Conservation (phyloP, 192 early-diverging fungal species). For the Jimgerdemannia flammicorona region DNA sequence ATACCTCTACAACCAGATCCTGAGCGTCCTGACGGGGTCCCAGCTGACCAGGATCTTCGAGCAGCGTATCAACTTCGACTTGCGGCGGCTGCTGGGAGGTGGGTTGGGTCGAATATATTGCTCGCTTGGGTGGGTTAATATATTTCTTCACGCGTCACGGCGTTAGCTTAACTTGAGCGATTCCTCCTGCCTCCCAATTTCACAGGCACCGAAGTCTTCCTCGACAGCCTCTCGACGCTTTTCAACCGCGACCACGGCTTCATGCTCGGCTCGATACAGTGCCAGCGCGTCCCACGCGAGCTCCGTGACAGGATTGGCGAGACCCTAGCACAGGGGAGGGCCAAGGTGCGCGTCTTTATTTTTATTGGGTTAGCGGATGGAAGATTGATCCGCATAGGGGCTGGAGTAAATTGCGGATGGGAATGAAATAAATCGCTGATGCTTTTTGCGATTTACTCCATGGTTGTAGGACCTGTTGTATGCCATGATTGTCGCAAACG, state of each 20-base stretch:
- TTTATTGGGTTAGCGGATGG: neutral
- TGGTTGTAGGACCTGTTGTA: conserved; percentile 59
- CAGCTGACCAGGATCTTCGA: conserved; percentile 88
- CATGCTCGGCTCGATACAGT: conserved; percentile 72
- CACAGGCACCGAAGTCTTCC: conserved; percentile 71
- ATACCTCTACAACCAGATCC: conserved; percentile 78
- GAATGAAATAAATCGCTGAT: neutral
- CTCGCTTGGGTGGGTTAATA: neutral
- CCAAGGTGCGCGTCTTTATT: conserved; percentile 43
- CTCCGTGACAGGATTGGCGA: conserved; percentile 69
- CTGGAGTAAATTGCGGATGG: neutral
- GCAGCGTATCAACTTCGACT: conserved; percentile 82
- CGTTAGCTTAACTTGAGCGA: too few species aligned
- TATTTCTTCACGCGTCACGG: neutral
- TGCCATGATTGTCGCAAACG: conserved; percentile 74
- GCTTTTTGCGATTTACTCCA: neutral
- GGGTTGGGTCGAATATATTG: conserved; percentile 3
- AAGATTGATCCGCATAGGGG: neutral
- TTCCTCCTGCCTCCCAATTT: neutral
- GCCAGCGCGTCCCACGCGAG: conserved; percentile 61
- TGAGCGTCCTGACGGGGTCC: conserved; percentile 74
- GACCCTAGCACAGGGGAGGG: conserved; percentile 47
- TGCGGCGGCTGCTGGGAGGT: conserved; percentile 77
- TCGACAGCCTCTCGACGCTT: conserved; percentile 70
- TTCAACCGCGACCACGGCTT: conserved; percentile 71